Conservation (phyloP, 257 asterid genomes). For the Leptodermis oblonga region DNA sequence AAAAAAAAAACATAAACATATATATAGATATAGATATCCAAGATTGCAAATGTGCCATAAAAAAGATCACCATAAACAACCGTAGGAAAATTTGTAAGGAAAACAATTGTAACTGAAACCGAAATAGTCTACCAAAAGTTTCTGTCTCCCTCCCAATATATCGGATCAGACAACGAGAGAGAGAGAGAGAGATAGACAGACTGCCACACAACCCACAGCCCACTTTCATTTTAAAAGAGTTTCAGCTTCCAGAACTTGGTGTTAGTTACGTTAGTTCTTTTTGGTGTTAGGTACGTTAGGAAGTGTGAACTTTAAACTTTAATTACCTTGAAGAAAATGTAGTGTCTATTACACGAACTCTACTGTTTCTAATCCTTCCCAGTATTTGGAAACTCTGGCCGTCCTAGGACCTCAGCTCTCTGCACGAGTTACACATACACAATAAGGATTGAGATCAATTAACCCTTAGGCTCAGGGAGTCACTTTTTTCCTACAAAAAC, state of each 20-base stretch:
- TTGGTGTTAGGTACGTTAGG: slow-evolving; percentile 1
- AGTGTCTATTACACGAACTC: slow-evolving; percentile 81
- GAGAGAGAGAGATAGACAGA: too few species aligned
- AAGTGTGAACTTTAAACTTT: slow-evolving; percentile 16
- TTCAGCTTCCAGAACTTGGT: neutral
- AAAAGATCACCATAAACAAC: neutral
- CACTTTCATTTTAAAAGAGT: too few species aligned
- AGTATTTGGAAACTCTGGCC: slow-evolving; percentile 87
- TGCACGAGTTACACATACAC: slow-evolving; percentile 26
- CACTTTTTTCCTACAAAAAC: neutral
- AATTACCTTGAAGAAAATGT: slow-evolving; percentile 86
- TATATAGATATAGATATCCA: too few species aligned
- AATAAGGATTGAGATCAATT: slow-evolving; percentile 2
- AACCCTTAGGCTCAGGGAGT: neutral
- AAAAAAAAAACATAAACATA: too few species aligned
- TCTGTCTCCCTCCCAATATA: neutral
- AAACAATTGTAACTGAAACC: neutral
- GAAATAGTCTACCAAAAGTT: neutral
- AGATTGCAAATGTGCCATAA: neutral
- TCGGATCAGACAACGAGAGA: neutral
- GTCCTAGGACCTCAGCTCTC: slow-evolving; percentile 87
- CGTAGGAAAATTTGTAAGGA: neutral
- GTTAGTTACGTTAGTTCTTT: neutral
- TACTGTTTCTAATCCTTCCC: slow-evolving; percentile 89
- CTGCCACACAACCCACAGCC: too few species aligned